A percentile compares a stretch with the other conserved stretches of the same genome.
These are phyloP conservation scores for Xylariaceae sp. DNA, from an alignment of 2,329 filamentous ascomycete genomes.

Conservation along the genomic window DNA sequence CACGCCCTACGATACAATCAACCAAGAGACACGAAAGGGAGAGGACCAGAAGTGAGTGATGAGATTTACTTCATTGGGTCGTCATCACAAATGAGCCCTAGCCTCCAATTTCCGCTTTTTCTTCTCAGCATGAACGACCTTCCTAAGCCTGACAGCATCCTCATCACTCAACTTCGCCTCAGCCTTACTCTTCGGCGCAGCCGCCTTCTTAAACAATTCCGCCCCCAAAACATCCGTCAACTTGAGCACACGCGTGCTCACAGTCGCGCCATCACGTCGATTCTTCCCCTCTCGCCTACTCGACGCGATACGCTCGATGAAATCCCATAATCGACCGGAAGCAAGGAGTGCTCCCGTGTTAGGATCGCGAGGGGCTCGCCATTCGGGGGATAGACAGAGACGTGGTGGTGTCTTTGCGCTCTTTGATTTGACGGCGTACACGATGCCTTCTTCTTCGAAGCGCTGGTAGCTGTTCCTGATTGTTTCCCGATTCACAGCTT, in stretches of 20 bases:
- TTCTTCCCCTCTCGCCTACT: constrained; percentile 91
- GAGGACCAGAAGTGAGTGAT: too few relatives aligned
- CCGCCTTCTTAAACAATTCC: constrained; percentile 59
- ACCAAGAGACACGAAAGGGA: too few relatives aligned
- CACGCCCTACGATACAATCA: too few relatives aligned
- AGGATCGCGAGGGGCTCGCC: constrained; percentile 64
- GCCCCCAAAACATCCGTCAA: constrained; percentile 70
- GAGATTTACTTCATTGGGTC: not conserved
- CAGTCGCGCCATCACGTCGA: constrained; percentile 83
- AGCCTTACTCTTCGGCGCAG: constrained; percentile 33
- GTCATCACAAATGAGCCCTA: constrained; percentile 43
- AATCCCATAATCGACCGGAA: constrained; percentile 79
- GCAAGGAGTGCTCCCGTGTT: constrained; percentile 57
- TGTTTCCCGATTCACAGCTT: constrained; percentile 97
- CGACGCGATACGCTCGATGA: constrained; percentile 80
- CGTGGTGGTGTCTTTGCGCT: constrained; percentile 56
- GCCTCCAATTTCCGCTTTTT: constrained; percentile 45
- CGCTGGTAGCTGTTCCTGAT: constrained; percentile 87
- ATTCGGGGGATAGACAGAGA: constrained; percentile 66
- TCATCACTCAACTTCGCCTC: constrained; percentile 45
- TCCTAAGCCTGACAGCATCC: constrained; percentile 42
- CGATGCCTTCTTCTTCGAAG: constrained; percentile 86
- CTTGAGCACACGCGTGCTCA: constrained; percentile 71
- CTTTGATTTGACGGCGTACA: constrained; percentile 65
- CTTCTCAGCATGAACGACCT: constrained; percentile 41